Evolutionary conservation across 1,284 basidiomycete species (phyloP).

Genomic region (Cryptococcus sp.): DNA sequence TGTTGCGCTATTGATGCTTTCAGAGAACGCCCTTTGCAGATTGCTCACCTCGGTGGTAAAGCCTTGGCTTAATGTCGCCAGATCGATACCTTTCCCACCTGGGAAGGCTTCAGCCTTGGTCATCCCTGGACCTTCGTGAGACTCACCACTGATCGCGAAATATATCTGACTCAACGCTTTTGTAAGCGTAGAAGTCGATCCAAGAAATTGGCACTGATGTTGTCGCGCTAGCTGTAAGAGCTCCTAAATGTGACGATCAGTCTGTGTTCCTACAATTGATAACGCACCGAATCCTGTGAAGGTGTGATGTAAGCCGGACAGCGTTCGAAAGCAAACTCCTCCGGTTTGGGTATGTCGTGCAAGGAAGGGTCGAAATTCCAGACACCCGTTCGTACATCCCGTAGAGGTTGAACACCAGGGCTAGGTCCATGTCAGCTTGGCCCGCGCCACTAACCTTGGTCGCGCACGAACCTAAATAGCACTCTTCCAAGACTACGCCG

Average conservation of each 20-base stretch:
- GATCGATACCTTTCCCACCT: conserved; percentile 65
- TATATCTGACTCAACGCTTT: conserved; percentile 85
- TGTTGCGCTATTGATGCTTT: conserved; percentile 56
- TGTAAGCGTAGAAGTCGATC: conserved; percentile 90
- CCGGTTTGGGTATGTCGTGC: conserved; percentile 71
- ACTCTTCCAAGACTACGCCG: conserved; percentile 78
- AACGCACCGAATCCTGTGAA: conserved; percentile 63
- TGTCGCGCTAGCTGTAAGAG: conserved; percentile 64
- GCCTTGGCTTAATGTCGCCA: conserved; percentile 60
- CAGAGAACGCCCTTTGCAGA: neutral
- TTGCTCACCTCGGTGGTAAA: conserved; percentile 65
- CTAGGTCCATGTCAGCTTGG: conserved; percentile 51
- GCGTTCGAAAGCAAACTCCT: conserved; percentile 88
- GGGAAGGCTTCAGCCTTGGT: conserved; percentile 42
- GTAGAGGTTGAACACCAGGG: conserved; percentile 88
- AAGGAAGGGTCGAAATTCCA: conserved; percentile 77
- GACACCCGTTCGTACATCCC: conserved; percentile 79
- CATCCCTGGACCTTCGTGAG: neutral
- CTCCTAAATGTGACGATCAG: conserved; percentile 56
- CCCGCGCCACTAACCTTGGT: neutral
- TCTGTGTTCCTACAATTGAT: neutral
- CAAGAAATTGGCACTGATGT: conserved; percentile 65
- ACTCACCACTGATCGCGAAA: conserved; percentile 63
- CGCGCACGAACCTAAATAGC: conserved; percentile 70
- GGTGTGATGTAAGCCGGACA: conserved; percentile 77